A percentile compares a stretch with the other conserved stretches of the same genome.
These are phyloP conservation scores for Polygonum maritimum DNA, from an alignment of 148 eudicot genomes.

Conservation along the genomic window DNA sequence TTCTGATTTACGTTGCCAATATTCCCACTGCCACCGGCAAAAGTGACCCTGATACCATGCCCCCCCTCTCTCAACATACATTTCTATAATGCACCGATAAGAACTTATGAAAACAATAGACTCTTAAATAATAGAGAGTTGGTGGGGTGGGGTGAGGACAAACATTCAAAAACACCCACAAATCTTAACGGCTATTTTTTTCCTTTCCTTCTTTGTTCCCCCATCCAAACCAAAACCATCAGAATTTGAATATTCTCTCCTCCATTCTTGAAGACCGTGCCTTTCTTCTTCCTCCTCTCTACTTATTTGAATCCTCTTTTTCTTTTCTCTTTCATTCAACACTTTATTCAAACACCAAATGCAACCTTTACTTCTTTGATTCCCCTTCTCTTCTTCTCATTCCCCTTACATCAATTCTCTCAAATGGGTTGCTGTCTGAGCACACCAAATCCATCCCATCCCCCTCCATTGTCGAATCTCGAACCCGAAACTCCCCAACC, in stretches of 20 bases:
- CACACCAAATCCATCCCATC: conserved; percentile 37
- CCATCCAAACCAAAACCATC: neutral
- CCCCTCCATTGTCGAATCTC: conserved; percentile 19
- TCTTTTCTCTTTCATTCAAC: neutral
- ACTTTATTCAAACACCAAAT: neutral
- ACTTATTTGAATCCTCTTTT: neutral
- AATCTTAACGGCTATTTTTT: conserved; percentile 8
- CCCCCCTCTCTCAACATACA: neutral
- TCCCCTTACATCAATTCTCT: neutral
- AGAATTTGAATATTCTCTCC: conserved; percentile 9
- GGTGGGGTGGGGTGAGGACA: neutral
- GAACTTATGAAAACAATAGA: neutral
- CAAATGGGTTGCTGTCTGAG: conserved; percentile 83
- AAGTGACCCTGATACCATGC: neutral
- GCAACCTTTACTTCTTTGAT: neutral
- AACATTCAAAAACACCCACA: neutral
- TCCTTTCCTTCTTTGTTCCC: neutral
- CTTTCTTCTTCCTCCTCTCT: neutral
- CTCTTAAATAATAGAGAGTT: neutral
- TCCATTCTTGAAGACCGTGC: conserved; percentile 9
- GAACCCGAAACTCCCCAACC: conserved; percentile 16
- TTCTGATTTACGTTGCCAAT: neutral
- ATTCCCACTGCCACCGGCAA: neutral
- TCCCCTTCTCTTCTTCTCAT: neutral
- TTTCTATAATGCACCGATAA: neutral